phyloP scores from a whole-genome alignment of 1,139 yeast species.

The Kodamaea plutei region DNA sequence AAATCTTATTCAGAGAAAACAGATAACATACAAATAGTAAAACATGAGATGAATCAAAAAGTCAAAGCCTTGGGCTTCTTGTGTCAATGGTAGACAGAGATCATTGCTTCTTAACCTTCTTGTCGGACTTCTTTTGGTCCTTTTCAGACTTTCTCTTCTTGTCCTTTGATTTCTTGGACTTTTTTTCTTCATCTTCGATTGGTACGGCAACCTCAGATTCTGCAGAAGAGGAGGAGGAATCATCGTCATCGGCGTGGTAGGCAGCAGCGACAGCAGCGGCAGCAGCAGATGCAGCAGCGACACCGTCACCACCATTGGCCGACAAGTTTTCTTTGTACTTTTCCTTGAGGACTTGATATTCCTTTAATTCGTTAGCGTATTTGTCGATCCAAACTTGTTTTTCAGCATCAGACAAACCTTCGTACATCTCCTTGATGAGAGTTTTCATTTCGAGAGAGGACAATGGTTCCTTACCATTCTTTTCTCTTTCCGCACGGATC shows the following conservation, averaged over 20 bases:
- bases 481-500: slow-evolving; percentile 62
- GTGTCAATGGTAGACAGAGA: too few relatives aligned
- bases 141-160: slow-evolving; percentile 11
- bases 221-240: slow-evolving; percentile 8
- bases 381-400: slow-evolving; percentile 74
- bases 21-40: too few relatives aligned
- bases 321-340: slow-evolving; percentile 54
- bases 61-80: too few relatives aligned
- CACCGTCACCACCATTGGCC: slow-evolving; percentile 11
- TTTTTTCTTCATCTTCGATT: slow-evolving; percentile 2
- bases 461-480: slow-evolving; percentile 56
- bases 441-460: slow-evolving; percentile 75
- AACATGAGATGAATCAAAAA: too few relatives aligned
- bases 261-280: slow-evolving; percentile 15
- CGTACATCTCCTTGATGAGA: slow-evolving; percentile 78
- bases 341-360: slow-evolving; percentile 61
- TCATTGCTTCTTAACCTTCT: slow-evolving; percentile 13
- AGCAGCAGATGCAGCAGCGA: slow-evolving; percentile 12
- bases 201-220: neutral
- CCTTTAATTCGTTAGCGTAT: slow-evolving; percentile 60
- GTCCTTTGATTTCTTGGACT: slow-evolving; percentile 7
- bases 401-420: slow-evolving; percentile 58
- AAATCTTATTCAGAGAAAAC: too few relatives aligned
- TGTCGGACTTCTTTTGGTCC: slow-evolving; percentile 13
- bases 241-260: slow-evolving; percentile 8